Evolutionary conservation across 2,329 filamentous ascomycete species (phyloP), one percentile per base, ranked within the genome.

Genomic region (Arthrinium phaeospermum): DNA sequence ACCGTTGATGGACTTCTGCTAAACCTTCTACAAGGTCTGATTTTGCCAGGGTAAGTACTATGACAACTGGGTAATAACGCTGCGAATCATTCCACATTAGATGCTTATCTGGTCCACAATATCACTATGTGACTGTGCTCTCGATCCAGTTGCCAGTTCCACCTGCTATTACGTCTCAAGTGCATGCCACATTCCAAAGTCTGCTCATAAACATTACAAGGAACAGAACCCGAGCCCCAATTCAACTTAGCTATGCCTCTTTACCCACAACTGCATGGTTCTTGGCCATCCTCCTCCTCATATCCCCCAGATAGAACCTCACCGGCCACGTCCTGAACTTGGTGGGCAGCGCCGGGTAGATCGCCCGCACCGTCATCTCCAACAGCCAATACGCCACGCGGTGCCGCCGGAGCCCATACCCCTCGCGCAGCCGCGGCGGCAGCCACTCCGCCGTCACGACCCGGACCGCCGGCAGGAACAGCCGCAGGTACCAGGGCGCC

Each of bases 271-370:
- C 53, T 0, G 53, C 53, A 16, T 37, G 30, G 1, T 61, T 61
- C 30, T 37, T 37, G 0, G 27, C 53, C 53, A 61, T 61, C 30
- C 53, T 34, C 30, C 12, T 61, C 30, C 30, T 3, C 53, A 61
- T 61, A 2, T 37, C 79, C 34, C 75, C 74, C 73, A 79, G 74
- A 49, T 77, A 79, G 4, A 70, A 69, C 64, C 68, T 71, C 34
- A 75, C 71, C 0, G 75, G 76, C 47, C 70, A 79, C 44, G 76
- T 78, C 37, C 78, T 75, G n/a, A 80, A 75, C 69, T 75, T 76
- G 47, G 78, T 74, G 30, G 77, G 78, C 41, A 81, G 73, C 7
- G 80, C 77, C 12, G 79, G 75, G 68, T 81, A 81, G n/a, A 80
- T 73, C 0, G 77, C 78, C 69, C 78, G 80, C 41, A 76, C 77